A percentile compares a stretch with the other conserved stretches of the same genome.
These are phyloP conservation scores for Meripilus lineatus DNA, from an alignment of 1,284 basidiomycete genomes.

Conservation along the genomic window DNA sequence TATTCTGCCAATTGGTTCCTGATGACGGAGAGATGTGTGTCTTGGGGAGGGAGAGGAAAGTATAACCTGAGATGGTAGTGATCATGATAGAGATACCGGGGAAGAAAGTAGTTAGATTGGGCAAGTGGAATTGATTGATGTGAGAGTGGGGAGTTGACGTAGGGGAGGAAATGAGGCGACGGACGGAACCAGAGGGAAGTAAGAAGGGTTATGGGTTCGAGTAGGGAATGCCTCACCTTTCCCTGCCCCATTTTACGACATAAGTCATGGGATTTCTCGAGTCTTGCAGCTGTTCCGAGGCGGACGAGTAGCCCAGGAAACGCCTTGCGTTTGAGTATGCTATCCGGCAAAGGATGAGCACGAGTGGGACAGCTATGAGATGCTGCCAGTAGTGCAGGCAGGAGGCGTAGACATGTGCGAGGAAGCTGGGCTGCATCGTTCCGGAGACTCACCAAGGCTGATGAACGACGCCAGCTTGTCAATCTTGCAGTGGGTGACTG, in stretches of 20 bases:
- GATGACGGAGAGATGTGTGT: conserved; percentile 50
- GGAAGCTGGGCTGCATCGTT: no score
- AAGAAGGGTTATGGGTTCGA: conserved; percentile 12
- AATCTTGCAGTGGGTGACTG: no score
- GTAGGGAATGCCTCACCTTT: conserved; percentile 33
- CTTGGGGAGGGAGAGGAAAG: conserved; percentile 51
- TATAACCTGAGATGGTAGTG: conserved; percentile 37
- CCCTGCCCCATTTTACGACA: conserved; percentile 61
- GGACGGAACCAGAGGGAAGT: conserved; percentile 9
- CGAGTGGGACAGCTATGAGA: conserved; percentile 20
- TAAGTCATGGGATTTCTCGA: conserved; percentile 43
- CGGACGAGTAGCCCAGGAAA: conserved; percentile 17
- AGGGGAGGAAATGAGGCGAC: conserved; percentile 7
- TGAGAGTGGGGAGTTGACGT: conserved; percentile 3
- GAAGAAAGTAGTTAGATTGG: no score
- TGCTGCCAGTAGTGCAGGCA: conserved; percentile 10
- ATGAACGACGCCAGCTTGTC: conserved; percentile 17
- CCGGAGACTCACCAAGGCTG: conserved; percentile 21
- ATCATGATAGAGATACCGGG: no score
- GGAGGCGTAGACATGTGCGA: conserved; percentile 1
- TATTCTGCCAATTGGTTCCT: conserved; percentile 55
- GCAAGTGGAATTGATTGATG: no score
- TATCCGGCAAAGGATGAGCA: conserved; percentile 29
- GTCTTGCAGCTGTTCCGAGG: conserved; percentile 14
- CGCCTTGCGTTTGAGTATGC: conserved; percentile 24